Evolutionary conservation across 495 filamentous ascomycete species (phyloP), one percentile per base, ranked within the genome.

Genomic region (Clohesyomyces aquaticus): DNA sequence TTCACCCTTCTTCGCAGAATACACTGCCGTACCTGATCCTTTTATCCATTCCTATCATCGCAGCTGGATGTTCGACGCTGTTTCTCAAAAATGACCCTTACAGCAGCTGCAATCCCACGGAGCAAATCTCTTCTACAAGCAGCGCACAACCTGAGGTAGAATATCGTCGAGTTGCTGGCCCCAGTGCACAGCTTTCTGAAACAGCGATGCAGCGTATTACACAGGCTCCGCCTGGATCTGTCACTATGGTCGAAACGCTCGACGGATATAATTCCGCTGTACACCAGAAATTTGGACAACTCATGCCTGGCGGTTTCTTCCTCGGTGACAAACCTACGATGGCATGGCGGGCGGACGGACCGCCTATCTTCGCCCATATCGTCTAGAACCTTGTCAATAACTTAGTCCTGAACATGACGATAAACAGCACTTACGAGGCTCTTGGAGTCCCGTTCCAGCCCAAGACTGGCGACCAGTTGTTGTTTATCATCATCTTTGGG

Each of bases 231-330:
- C n/a, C n/a, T n/a, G n/a, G n/a, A n/a, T n/a, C n/a, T n/a, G n/a
- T 90, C 16, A 83, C 87, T 35, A 66, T 80, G 14, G 87, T 92
- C 19, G 74, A 89, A 73, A 84, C 82, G 12, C 60, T 89, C 6
- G 72, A 78, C 28, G 84, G 88, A 1, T 93, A 94, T 71, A 86
- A 87, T 57, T 63, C 78, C 22, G 87, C 86, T 66, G 80, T 95
- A 38, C 60, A 72, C 16, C 66, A 77, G 26, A 81, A 85, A 46
- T 90, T 84, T 73, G 74, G 74, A 51, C 86, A 88, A 65, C 78
- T 91, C 58, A 88, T 82, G 0, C 88, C 91, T 1, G 90, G 90
- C 12, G 90, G 87, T 12, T 82, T 91, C 73, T 96, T 88, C 75
- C 76, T 91, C 11, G 87, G 85, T 21, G 80, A 85, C 46, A 77